Evolutionary conservation across 495 filamentous ascomycete species (phyloP).

Genomic region (Cetradonia linearis): DNA sequence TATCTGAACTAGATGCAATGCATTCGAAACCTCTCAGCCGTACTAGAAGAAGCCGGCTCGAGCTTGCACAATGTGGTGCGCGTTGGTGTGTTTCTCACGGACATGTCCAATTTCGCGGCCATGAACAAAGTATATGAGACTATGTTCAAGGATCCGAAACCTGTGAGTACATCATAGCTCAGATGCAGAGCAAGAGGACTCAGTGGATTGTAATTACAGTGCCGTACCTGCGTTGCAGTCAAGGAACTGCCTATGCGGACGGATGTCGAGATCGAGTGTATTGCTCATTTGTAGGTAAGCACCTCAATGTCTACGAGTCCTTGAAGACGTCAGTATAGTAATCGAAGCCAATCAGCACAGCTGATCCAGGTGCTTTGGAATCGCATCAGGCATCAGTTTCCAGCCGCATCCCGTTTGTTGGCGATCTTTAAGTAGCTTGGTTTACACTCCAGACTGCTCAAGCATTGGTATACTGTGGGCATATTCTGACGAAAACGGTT

Average conservation of each 20-base stretch:
- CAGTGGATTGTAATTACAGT: conserved; percentile 18
- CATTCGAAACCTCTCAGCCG: conserved; percentile 53
- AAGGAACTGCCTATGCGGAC: conserved; percentile 53
- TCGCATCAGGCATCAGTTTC: conserved; percentile 10
- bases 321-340: neutral
- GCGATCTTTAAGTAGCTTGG: conserved; percentile 15
- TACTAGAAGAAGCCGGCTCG: conserved; percentile 55
- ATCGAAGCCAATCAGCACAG: conserved; percentile 16
- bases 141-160: conserved; percentile 49
- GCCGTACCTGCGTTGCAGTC: conserved; percentile 58
- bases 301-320: neutral
- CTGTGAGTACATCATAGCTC: conserved; percentile 27
- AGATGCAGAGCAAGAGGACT: neutral
- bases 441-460: neutral
- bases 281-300: conserved; percentile 40
- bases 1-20: conserved; percentile 32
- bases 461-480: neutral
- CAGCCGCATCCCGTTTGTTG: conserved; percentile 21
- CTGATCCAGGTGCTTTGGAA: conserved; percentile 8
- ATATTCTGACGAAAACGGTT: neutral
- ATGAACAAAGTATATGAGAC: conserved; percentile 53
- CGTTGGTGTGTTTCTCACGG: conserved; percentile 57
- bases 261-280: conserved; percentile 66
- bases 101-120: conserved; percentile 58
- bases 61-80: conserved; percentile 56